phyloP scores from a whole-genome alignment of 805 yeast genomes.

The Starmerella bombicola region DNA sequence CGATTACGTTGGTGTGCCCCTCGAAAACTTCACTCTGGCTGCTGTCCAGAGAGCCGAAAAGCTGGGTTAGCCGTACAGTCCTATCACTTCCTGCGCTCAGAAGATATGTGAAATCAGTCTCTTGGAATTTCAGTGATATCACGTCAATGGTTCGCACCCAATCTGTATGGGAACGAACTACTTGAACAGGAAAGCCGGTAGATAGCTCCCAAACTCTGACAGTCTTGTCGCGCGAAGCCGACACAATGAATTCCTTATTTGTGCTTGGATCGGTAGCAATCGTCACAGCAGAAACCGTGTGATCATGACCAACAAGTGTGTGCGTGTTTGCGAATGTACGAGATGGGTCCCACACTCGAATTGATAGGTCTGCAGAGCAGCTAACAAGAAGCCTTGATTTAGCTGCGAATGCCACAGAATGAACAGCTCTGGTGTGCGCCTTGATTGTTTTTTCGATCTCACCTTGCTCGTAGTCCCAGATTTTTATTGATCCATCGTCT shows the following conservation, averaged over 20 bases:
- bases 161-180: slow-evolving; percentile 69
- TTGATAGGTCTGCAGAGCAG: slow-evolving; percentile 39
- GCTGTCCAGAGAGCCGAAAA: slow-evolving; percentile 2
- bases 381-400: slow-evolving; percentile 32
- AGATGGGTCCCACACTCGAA: slow-evolving; percentile 60
- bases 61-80: slow-evolving; percentile 8
- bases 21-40: slow-evolving; percentile 39
- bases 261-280: slow-evolving; percentile 25
- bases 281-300: slow-evolving; percentile 55
- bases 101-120: not conserved
- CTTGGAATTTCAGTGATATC: not conserved
- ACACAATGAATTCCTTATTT: slow-evolving; percentile 39
- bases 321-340: slow-evolving; percentile 41
- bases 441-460: slow-evolving; percentile 50
- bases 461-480: slow-evolving; percentile 59
- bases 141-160: slow-evolving; percentile 66
- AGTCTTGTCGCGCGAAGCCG: slow-evolving; percentile 85
- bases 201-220: slow-evolving; percentile 63
- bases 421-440: slow-evolving; percentile 68
- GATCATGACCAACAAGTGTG: slow-evolving; percentile 75
- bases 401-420: slow-evolving; percentile 46
- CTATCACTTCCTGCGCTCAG: slow-evolving; percentile 20
- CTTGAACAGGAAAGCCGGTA: slow-evolving; percentile 52
- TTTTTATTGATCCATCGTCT: slow-evolving; percentile 55
- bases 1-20: slow-evolving; percentile 74